phyloP scores from a whole-genome alignment of 176 grass and related monocot species.

The Olyra latifolia region DNA sequence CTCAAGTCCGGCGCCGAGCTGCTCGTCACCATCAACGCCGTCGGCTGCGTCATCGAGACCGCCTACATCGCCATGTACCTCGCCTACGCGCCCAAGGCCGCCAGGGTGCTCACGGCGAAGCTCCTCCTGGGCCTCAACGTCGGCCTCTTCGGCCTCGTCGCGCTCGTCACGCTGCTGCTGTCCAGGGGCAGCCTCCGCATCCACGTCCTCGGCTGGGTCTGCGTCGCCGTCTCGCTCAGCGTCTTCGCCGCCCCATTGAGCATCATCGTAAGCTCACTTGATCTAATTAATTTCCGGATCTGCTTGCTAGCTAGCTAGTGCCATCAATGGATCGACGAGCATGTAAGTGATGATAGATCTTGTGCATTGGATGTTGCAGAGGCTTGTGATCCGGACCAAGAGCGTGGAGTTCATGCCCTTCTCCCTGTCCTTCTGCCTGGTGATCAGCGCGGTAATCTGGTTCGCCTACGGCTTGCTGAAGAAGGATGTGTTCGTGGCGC shows the following conservation, averaged over 20 bases:
- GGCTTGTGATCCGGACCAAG: constrained; percentile 86
- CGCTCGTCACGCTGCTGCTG: constrained; percentile 61
- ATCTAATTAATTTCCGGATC: no score
- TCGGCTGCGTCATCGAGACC: constrained; percentile 67
- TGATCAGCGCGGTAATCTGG: constrained; percentile 82
- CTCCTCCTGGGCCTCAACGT: constrained; percentile 68
- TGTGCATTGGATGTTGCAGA: constrained; percentile 41
- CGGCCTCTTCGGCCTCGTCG: constrained; percentile 62
- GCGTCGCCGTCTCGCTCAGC: constrained; percentile 61
- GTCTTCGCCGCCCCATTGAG: constrained; percentile 90
- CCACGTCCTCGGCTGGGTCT: constrained; percentile 75
- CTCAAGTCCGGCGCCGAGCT: constrained; percentile 65
- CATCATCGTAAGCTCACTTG: constrained; percentile 60
- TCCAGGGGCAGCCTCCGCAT: constrained; percentile 38
- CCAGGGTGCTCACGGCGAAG: constrained; percentile 53
- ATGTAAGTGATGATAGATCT: not conserved
- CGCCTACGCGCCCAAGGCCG: constrained; percentile 54
- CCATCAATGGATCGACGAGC: not conserved
- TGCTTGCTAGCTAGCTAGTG: no score
- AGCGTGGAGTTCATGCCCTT: constrained; percentile 99
- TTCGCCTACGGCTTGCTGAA: constrained; percentile 79
- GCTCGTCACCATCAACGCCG: constrained; percentile 74
- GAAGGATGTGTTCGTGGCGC: constrained; percentile 75
- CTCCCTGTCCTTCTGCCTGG: constrained; percentile 79
- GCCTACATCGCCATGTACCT: constrained; percentile 73